Conservation (phyloP, 768 basidiomycete genomes). For the Dentipellis fragilis region DNA sequence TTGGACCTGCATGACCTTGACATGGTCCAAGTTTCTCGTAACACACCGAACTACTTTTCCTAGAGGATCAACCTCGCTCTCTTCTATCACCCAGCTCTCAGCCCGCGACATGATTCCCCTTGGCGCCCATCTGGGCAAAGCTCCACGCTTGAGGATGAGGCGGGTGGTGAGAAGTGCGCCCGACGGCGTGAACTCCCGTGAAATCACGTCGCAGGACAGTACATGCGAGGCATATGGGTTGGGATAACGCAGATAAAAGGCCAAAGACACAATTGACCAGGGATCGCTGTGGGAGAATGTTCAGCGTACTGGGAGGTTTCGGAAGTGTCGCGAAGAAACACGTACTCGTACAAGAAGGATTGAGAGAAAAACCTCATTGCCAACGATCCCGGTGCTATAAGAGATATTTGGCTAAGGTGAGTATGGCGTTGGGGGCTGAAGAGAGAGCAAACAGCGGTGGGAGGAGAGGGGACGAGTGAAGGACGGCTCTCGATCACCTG, state of each 20-base stretch:
- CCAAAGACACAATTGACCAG: slow-evolving; percentile 86
- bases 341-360: slow-evolving; percentile 48
- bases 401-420: background rate
- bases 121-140: slow-evolving; percentile 88
- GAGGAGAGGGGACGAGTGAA: background rate
- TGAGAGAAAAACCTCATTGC: slow-evolving; percentile 46
- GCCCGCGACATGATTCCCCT: slow-evolving; percentile 72
- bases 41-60: slow-evolving; percentile 67
- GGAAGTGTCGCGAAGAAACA: slow-evolving; percentile 6
- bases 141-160: slow-evolving; percentile 85
- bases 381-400: slow-evolving; percentile 26
- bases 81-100: slow-evolving; percentile 92
- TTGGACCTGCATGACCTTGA: slow-evolving; percentile 88
- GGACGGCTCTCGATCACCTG: background rate
- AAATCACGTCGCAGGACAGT: slow-evolving; percentile 91
- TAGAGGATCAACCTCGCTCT: slow-evolving; percentile 85
- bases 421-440: background rate
- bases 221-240: slow-evolving; percentile 93
- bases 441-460: slow-evolving; percentile 1
- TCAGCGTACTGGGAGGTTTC: slow-evolving; percentile 5
- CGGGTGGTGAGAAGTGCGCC: slow-evolving; percentile 80
- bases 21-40: slow-evolving; percentile 88
- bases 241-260: slow-evolving; percentile 92
- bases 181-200: slow-evolving; percentile 59
- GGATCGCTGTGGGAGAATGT: slow-evolving; percentile 59